These are phyloP conservation scores for Fonsecaea erecta DNA, from an alignment of 2,329 filamentous ascomycete genomes.

Conservation along the genomic window DNA sequence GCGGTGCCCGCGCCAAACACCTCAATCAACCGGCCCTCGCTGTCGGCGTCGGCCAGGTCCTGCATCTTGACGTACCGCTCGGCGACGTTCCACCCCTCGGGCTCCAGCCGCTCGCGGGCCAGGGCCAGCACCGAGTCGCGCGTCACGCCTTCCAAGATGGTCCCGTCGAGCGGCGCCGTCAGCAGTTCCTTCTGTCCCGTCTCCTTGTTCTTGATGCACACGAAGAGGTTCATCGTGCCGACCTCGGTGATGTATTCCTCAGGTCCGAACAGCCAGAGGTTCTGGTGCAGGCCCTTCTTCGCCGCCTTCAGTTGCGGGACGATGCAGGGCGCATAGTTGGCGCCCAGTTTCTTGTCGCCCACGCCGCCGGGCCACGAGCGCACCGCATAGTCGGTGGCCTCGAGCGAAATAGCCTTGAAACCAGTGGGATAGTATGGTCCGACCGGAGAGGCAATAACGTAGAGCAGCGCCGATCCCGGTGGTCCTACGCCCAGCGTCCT, in stretches of 20 bases:
- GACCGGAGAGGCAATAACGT: slow-evolving; percentile 93
- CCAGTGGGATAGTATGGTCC: slow-evolving; percentile 98
- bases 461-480: slow-evolving; percentile 90
- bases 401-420: slow-evolving; percentile 94
- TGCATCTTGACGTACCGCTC: slow-evolving; percentile 94
- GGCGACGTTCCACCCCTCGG: slow-evolving; percentile 83
- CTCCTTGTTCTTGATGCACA: slow-evolving; percentile 79
- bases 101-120: slow-evolving; percentile 78
- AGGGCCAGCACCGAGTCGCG: slow-evolving; percentile 87
- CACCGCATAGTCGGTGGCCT: slow-evolving; percentile 95
- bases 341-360: slow-evolving; percentile 96
- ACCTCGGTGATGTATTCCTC: slow-evolving; percentile 97
- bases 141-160: slow-evolving; percentile 93
- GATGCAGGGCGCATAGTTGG: slow-evolving; percentile 99
- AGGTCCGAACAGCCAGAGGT: slow-evolving; percentile 95
- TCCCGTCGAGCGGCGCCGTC: slow-evolving; percentile 95
- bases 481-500: slow-evolving; percentile 88
- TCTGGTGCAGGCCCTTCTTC: slow-evolving; percentile 92
- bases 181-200: slow-evolving; percentile 90
- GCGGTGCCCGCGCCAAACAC: slow-evolving; percentile 94
- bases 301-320: slow-evolving; percentile 93
- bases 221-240: slow-evolving; percentile 98
- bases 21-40: slow-evolving; percentile 85
- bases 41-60: slow-evolving; percentile 78
- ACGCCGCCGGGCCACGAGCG: slow-evolving; percentile 98